Conservation (phyloP, 345 rosid species). For the Boechera retrofracta region DNA sequence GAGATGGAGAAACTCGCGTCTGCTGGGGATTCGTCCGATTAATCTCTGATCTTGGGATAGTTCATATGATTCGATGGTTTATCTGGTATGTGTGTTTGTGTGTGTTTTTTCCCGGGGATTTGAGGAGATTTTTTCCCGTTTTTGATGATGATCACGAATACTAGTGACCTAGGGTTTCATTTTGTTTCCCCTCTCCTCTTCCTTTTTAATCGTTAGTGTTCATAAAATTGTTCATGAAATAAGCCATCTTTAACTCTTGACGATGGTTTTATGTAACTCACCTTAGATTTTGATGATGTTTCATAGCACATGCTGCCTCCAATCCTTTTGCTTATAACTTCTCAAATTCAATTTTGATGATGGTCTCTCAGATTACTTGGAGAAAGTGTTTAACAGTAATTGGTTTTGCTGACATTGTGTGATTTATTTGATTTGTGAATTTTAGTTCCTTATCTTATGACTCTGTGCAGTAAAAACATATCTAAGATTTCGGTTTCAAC, state of each 20-base stretch:
- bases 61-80: slow-evolving; percentile 25
- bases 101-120: neutral
- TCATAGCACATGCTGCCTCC: slow-evolving; percentile 8
- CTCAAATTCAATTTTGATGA: neutral
- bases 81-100: slow-evolving; percentile 33
- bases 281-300: slow-evolving; percentile 18
- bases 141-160: slow-evolving; percentile 28
- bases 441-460: slow-evolving; percentile 9
- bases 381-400: neutral
- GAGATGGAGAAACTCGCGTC: slow-evolving; percentile 60
- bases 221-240: slow-evolving; percentile 37
- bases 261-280: slow-evolving; percentile 33
- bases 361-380: neutral
- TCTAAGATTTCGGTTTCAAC: neutral
- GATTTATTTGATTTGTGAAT: neutral
- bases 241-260: slow-evolving; percentile 37
- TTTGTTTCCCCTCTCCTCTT: slow-evolving; percentile 27
- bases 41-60: neutral
- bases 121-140: slow-evolving; percentile 21
- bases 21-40: slow-evolving; percentile 40
- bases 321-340: neutral
- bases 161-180: slow-evolving; percentile 29
- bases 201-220: slow-evolving; percentile 15
- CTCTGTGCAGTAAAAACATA: neutral
- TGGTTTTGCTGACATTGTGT: neutral